These are phyloP conservation scores for Cylindrodendrum hubeiense DNA, from an alignment of 2,329 filamentous ascomycete species.

Conservation along the genomic window DNA sequence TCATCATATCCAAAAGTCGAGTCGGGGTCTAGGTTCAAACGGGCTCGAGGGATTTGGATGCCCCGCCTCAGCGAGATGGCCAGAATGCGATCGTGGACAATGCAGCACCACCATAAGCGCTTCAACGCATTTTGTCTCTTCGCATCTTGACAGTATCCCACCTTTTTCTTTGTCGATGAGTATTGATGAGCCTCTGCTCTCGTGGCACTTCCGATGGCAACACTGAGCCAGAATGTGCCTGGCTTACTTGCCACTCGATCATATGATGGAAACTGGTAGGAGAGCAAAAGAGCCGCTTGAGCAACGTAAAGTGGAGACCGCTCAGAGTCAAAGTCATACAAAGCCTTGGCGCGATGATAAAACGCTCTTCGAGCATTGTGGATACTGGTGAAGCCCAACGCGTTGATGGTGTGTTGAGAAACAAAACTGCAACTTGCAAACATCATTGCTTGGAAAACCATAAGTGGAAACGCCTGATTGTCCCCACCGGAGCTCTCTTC, in stretches of 20 bases:
- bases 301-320: slow-evolving; percentile 53
- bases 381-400: slow-evolving; percentile 3
- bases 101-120: slow-evolving; percentile 1
- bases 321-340: slow-evolving; percentile 59
- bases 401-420: not conserved
- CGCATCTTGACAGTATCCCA: not conserved
- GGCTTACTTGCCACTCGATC: too few relatives aligned
- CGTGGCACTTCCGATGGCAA: too few relatives aligned
- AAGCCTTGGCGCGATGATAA: slow-evolving; percentile 43
- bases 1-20: not conserved
- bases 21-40: not conserved
- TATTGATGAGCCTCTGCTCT: too few relatives aligned
- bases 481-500: too few relatives aligned
- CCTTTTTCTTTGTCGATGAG: too few relatives aligned
- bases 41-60: not conserved
- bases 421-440: slow-evolving; percentile 12
- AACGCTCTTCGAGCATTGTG: not conserved
- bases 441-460: slow-evolving; percentile 13
- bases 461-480: not conserved
- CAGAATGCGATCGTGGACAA: not conserved
- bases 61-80: not conserved
- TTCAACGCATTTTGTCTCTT: not conserved
- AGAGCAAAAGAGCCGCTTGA: slow-evolving; percentile 56
- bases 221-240: too few relatives aligned
- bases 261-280: not conserved